A percentile compares a stretch with the other conserved stretches of the same genome.
These are phyloP conservation scores for Priceomyces castillae DNA, from an alignment of 805 yeast species.

Conservation along the genomic window DNA sequence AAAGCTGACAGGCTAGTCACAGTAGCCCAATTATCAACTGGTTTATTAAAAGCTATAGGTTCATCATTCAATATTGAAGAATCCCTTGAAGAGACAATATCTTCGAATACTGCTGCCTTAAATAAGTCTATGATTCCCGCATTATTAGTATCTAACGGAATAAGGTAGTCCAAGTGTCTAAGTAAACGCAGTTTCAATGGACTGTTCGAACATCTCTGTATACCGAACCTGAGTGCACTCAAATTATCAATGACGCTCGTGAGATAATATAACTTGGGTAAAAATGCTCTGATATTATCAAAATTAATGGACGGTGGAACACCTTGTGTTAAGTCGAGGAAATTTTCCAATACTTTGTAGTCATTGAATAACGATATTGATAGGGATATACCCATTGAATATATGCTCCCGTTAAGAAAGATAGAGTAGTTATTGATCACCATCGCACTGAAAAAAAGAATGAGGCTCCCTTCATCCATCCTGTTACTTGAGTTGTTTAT, in stretches of 20 bases:
- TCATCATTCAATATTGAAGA: slow-evolving; percentile 10
- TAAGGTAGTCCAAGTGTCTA: slow-evolving; percentile 12
- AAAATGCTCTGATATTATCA: slow-evolving; percentile 28
- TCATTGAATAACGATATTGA: slow-evolving; percentile 58
- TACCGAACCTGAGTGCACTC: slow-evolving; percentile 33
- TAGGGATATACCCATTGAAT: slow-evolving; percentile 53
- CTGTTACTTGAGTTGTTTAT: slow-evolving; percentile 19
- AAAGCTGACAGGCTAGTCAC: neutral
- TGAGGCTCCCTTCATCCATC: slow-evolving; percentile 24
- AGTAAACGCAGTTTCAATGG: slow-evolving; percentile 9
- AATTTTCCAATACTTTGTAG: slow-evolving; percentile 47
- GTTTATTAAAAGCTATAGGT: slow-evolving; percentile 6
- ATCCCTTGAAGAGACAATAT: slow-evolving; percentile 16
- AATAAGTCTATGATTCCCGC: slow-evolving; percentile 14
- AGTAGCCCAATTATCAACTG: slow-evolving; percentile 3
- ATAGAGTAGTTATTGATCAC: slow-evolving; percentile 52
- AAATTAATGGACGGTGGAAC: slow-evolving; percentile 9
- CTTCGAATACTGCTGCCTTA: slow-evolving; percentile 11
- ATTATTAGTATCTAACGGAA: slow-evolving; percentile 12
- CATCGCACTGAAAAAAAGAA: slow-evolving; percentile 29
- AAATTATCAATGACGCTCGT: slow-evolving; percentile 39
- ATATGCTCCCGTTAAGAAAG: slow-evolving; percentile 57
- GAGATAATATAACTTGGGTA: slow-evolving; percentile 47
- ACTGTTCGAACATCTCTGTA: slow-evolving; percentile 17
- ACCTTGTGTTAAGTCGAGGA: slow-evolving; percentile 36